phyloP scores from a whole-genome alignment of 1,284 basidiomycete species.

The Trichosporon sp. region DNA sequence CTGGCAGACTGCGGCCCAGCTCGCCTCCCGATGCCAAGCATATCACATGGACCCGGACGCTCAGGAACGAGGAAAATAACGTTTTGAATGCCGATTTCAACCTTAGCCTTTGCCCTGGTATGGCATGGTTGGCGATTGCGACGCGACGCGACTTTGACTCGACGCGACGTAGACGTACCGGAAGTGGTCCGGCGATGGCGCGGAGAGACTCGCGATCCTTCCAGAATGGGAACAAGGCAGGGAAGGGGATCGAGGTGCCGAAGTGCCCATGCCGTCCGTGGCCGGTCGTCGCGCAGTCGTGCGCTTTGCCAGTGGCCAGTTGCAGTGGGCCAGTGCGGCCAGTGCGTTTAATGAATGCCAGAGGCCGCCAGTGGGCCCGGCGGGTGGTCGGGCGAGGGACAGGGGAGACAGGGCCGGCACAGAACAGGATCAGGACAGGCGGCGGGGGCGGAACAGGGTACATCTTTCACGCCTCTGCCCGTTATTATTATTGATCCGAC shows the following conservation, averaged over 20 bases:
- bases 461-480: background rate
- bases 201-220: conserved; percentile 13
- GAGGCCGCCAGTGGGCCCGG: background rate
- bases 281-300: background rate
- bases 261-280: background rate
- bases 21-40: conserved; percentile 4
- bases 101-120: background rate
- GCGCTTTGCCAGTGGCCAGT: background rate
- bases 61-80: conserved; percentile 1
- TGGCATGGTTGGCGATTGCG: background rate
- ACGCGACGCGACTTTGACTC: conserved; percentile 7
- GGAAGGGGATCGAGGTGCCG: background rate
- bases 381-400: conserved; percentile 10
- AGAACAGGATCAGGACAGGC: background rate
- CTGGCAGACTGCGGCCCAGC: background rate
- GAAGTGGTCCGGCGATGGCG: too few species aligned
- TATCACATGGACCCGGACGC: conserved; percentile 12
- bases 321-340: conserved; percentile 14
- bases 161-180: background rate
- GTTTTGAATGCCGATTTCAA: conserved; percentile 16
- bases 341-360: conserved; percentile 10
- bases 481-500: conserved; percentile 19
- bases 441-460: conserved; percentile 16
- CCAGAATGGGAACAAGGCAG: conserved; percentile 7
- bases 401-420: background rate